A percentile compares a stretch with the other conserved stretches of the same genome.
phyloP scores from a whole-genome alignment of 768 basidiomycete genomes.

The Trametes meyenii region DNA sequence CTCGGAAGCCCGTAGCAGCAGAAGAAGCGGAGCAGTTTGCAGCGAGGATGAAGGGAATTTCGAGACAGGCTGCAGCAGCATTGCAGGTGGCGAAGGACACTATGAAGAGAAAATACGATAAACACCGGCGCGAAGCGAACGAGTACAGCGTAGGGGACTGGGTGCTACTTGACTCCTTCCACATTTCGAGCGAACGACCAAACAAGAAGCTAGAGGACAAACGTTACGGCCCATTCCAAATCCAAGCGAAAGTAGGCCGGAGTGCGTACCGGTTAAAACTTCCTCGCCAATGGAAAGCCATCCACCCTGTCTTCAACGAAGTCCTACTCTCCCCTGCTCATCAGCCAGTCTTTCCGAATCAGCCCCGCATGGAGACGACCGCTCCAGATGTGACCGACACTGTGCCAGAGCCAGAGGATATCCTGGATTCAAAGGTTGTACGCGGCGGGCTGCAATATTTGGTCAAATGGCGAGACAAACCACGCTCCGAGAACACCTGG shows the following conservation, averaged over 20 bases:
- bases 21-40: constrained; percentile 12
- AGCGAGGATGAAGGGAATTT: background rate
- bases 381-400: constrained; percentile 14
- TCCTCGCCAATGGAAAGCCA: constrained; percentile 27
- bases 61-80: constrained; percentile 12
- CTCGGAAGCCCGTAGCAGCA: background rate
- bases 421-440: constrained; percentile 19
- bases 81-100: constrained; percentile 26
- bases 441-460: constrained; percentile 28
- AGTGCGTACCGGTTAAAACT: constrained; percentile 29
- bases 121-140: background rate
- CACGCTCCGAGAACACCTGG: constrained; percentile 20
- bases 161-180: constrained; percentile 32
- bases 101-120: constrained; percentile 32
- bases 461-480: constrained; percentile 33
- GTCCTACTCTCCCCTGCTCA: constrained; percentile 16
- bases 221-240: constrained; percentile 30
- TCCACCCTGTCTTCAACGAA: constrained; percentile 33
- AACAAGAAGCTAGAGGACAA: constrained; percentile 29
- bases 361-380: constrained; percentile 10
- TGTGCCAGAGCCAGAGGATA: constrained; percentile 22
- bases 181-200: constrained; percentile 30
- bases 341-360: constrained; percentile 10
- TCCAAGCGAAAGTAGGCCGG: constrained; percentile 28
- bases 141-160: constrained; percentile 26